A percentile compares a stretch with the other conserved stretches of the same genome.
phyloP scores from a whole-genome alignment of 2,329 filamentous ascomycete species.

The Karstenula rhodostoma region DNA sequence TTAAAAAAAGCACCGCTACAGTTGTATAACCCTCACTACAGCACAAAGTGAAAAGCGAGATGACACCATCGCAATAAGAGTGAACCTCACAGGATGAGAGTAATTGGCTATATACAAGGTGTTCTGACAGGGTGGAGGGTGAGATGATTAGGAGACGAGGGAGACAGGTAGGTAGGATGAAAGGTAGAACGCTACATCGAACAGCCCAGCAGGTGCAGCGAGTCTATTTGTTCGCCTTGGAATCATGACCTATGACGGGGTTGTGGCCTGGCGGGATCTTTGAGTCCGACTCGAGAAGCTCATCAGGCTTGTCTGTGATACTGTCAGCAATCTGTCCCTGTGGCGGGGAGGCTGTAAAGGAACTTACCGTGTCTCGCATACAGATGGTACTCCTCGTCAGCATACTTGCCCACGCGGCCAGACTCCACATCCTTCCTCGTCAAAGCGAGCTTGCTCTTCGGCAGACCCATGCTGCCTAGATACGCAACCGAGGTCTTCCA shows the following conservation, averaged over 20 bases:
- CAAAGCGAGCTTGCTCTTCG: constrained; percentile 63
- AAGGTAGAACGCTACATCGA: not conserved
- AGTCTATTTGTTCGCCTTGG: constrained; percentile 59
- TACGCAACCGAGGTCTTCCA: constrained; percentile 75
- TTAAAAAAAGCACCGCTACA: not conserved
- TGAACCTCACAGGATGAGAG: not conserved
- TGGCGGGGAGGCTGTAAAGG: not conserved
- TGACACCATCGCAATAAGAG: not conserved
- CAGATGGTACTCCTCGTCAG: constrained; percentile 58
- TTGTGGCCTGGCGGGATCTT: constrained; percentile 56
- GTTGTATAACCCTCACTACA: not conserved
- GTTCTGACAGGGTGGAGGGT: not conserved
- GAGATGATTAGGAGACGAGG: not conserved
- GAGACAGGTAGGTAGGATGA: not conserved
- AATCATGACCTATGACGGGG: constrained; percentile 54
- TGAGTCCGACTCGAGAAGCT: constrained; percentile 60
- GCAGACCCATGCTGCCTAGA: constrained; percentile 69
- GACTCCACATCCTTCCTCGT: constrained; percentile 67
- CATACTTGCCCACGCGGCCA: constrained; percentile 55
- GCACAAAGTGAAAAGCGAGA: not conserved
- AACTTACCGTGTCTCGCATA: constrained; percentile 61
- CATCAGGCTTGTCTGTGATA: constrained; percentile 60
- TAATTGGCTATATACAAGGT: constrained; percentile 5
- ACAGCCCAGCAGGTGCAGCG: not conserved
- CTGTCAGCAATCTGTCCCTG: constrained; percentile 8